These are phyloP conservation scores for Lecanoromycetidae sp. DNA, from an alignment of 2,329 filamentous ascomycete genomes.

Conservation along the genomic window DNA sequence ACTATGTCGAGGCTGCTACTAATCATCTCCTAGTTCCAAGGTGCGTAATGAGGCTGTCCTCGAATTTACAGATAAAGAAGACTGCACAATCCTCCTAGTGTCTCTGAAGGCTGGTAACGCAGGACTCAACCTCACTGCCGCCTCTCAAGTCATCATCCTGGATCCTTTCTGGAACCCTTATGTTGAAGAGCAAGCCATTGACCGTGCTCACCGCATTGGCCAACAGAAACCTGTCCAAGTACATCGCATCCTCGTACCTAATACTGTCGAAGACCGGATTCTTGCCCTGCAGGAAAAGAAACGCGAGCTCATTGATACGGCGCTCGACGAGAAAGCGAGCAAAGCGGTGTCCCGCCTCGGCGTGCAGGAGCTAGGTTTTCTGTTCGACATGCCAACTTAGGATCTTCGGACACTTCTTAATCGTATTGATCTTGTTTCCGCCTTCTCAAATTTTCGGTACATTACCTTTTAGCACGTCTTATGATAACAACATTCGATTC, in stretches of 20 bases:
- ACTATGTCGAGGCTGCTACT: neutral
- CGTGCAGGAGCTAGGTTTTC: constrained; percentile 53
- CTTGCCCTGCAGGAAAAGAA: constrained; percentile 67
- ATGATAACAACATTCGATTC: too few relatives aligned
- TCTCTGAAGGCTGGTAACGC: constrained; percentile 73
- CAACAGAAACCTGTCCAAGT: constrained; percentile 63
- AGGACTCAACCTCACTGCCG: constrained; percentile 72
- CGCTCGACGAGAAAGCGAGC: constrained; percentile 63
- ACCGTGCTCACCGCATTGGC: constrained; percentile 78
- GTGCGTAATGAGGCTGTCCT: constrained; percentile 56
- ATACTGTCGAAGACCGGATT: constrained; percentile 82
- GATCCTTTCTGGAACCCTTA: constrained; percentile 94
- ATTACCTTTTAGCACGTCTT: too few relatives aligned
- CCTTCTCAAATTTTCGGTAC: too few relatives aligned
- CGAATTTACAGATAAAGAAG: constrained; percentile 51
- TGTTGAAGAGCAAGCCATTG: constrained; percentile 82
- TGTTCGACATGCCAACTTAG: constrained; percentile 41
- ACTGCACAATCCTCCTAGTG: constrained; percentile 59
- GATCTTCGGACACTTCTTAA: too few relatives aligned
- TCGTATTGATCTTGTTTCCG: too few relatives aligned
- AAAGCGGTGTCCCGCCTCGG: constrained; percentile 55
- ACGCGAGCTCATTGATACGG: constrained; percentile 61
- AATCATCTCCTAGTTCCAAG: constrained; percentile 28
- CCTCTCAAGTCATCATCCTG: constrained; percentile 76
- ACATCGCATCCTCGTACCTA: constrained; percentile 63